phyloP scores from a whole-genome alignment of 306 rosid genomes.

The Lupinus albus region DNA sequence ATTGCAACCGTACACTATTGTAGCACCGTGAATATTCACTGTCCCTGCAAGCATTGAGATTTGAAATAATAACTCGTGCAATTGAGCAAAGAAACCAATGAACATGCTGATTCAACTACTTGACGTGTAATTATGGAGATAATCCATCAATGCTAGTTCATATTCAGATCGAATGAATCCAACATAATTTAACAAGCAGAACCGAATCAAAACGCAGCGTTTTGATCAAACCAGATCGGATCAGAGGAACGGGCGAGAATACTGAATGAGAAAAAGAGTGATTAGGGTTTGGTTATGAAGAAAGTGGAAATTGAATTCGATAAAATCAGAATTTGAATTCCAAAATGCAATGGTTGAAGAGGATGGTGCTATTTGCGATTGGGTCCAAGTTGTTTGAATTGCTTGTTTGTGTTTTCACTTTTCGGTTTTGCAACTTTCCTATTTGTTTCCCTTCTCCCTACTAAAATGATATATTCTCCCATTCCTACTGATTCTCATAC shows the following conservation, averaged over 20 bases:
- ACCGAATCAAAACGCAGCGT: background rate
- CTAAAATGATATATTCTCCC: too few relatives aligned
- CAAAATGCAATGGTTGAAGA: slow-evolving; percentile 39
- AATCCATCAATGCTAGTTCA: slow-evolving; percentile 36
- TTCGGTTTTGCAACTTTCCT: slow-evolving; percentile 9
- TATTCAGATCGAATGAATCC: slow-evolving; percentile 46
- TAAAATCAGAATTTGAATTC: slow-evolving; percentile 43
- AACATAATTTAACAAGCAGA: background rate
- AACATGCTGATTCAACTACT: slow-evolving; percentile 25
- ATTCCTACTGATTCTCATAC: too few relatives aligned
- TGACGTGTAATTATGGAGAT: slow-evolving; percentile 26
- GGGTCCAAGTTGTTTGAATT: slow-evolving; percentile 61
- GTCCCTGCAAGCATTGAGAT: slow-evolving; percentile 58
- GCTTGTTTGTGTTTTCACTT: background rate
- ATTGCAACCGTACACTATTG: slow-evolving; percentile 49
- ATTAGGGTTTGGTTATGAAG: slow-evolving; percentile 57
- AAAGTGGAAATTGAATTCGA: slow-evolving; percentile 56
- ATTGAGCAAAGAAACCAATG: slow-evolving; percentile 1
- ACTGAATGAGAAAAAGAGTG: background rate
- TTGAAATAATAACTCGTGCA: slow-evolving; percentile 45
- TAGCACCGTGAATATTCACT: slow-evolving; percentile 49
- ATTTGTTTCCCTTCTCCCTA: slow-evolving; percentile 20
- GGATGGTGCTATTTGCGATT: slow-evolving; percentile 44
- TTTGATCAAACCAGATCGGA: slow-evolving; percentile 50
- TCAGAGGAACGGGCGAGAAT: slow-evolving; percentile 36